Base-by-base conservation (phyloP, 2,329 filamentous ascomycete genomes). In the Pyrenochaeta sp. region DNA sequence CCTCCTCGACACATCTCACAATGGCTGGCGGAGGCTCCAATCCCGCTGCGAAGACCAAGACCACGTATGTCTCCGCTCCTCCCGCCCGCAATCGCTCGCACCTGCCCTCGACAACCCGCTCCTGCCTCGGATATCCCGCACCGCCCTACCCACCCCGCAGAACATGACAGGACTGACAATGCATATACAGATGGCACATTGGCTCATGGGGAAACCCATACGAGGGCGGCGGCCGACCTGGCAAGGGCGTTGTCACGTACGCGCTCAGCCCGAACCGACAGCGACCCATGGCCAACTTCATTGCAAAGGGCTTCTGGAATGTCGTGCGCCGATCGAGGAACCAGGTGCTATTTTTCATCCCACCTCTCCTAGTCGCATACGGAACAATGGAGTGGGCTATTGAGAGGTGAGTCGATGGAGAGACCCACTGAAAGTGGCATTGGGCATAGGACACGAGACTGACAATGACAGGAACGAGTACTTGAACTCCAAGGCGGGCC, bases 271-370 rank as follows among this genome's bases (percentile, higher is more conserved):
- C 90, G 66, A 98, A 99, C 85, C 89, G 90, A 76, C 94, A 97
- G 83, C 88, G 90, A 73, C 90, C 92, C 61, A 84, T 96, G 66
- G 92, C 92, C 61, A 91, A 91, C 70, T 82, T 89, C 56, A 78
- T 84, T 63, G 81, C 94, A 78, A 90, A 89, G 66, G 94, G 93
- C 73, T 81, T 98, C 82, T 98, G 98, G 89, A 99, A 99, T 86
- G 89, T 87, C 69, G 96, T 90, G 85, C 89, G 95, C 78, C 88
- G 95, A 72, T 90, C 90, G 80, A 88, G 87, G 77, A 79, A 84
- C 68, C 95, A 98, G 84, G 87, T 96, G 67, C 87, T 98, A 68
- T 99, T 93, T 85, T 88, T 93, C 79, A 85, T 88, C 21, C 90
- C 95, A 55, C 90, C 93, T 33, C 81, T 97, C 67, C 70, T 95